Base-by-base conservation (phyloP, 73 alveolate genomes). In the Paramecium primaurelia region DNA sequence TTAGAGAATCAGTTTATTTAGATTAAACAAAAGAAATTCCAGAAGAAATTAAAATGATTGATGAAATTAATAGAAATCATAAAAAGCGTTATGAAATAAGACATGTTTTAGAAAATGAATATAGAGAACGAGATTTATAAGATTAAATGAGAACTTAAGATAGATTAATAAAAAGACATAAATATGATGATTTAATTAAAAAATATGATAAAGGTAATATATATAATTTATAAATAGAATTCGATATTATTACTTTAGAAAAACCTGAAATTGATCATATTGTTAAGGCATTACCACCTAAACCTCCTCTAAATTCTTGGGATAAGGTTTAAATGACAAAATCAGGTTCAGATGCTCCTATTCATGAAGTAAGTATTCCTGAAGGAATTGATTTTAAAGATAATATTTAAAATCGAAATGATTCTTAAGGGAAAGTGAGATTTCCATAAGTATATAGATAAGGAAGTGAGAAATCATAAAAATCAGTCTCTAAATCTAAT, bases 1-100 rank as follows among this genome's bases (percentile, higher is more conserved):
- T 80, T 45, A 80, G 91, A 44, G 91, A 80, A 49, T 45, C 77
- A 11, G 91, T 80, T 20, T 80, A 80, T 80, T 49, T 80, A 26
- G 91, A 80, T 80, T 80, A 80, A 80, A 80, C 91, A 2, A 80
- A 80, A 47, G 91, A 80, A 14, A 44, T 80, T 12, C 91, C 91
- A 44, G 77, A 80, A 9, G 91, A 80, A 47, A 80, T 80, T 10
- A 80, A 49, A 26, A 80, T 80, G 91, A 80, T 80, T 45, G 91
- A 80, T 80, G 91, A 80, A 47, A 80, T 80, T 9, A 80, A 80
- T 42, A 80, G 58, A 80, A 80, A 80, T 49, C 71, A 80, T 25
- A 80, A 80, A 14, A 80, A 80, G 32, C 49, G 91, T 25, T 80
- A 44, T 80, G 47, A 80, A 47, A 28, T 80, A 10, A 40, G 91